Evolutionary conservation across 176 grass and related monocot species (phyloP).

Genomic region (Lolium multiflorum): DNA sequence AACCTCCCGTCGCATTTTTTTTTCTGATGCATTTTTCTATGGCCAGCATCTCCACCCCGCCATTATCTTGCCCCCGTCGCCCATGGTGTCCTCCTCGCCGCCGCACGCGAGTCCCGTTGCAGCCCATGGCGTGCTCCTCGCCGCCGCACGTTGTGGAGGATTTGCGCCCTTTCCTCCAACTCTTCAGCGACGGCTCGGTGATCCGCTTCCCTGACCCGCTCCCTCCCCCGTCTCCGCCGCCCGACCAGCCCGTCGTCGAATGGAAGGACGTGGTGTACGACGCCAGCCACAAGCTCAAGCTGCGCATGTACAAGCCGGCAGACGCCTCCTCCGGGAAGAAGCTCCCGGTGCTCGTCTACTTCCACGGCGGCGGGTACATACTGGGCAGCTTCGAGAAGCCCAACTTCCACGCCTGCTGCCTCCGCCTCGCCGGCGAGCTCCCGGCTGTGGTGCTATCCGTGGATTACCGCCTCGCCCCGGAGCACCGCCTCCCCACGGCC

Average conservation of each 20-base stretch:
- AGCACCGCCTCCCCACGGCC: constrained; percentile 63
- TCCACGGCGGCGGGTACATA: constrained; percentile 51
- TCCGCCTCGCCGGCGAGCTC: constrained; percentile 44
- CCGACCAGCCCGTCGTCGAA: background rate
- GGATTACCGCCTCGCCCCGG: constrained; percentile 67
- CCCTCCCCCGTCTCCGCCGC: background rate
- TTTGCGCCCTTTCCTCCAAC: constrained; percentile 4
- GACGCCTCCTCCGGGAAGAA: background rate
- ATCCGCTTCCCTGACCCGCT: background rate
- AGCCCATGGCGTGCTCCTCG: constrained; percentile 9
- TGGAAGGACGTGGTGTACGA: constrained; percentile 50
- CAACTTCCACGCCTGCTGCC: constrained; percentile 44
- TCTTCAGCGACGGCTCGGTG: constrained; percentile 39
- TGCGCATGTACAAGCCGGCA: constrained; percentile 32
- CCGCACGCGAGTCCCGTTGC: background rate
- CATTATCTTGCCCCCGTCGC: background rate
- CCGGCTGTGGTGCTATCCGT: constrained; percentile 55
- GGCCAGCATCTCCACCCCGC: background rate
- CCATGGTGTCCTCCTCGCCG: background rate
- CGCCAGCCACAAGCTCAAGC: constrained; percentile 17
- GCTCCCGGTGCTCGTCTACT: constrained; percentile 48
- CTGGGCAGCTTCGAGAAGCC: constrained; percentile 28
- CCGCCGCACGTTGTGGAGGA: constrained; percentile 25
- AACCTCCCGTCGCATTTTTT: background rate
- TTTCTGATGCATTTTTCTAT: background rate